These are phyloP conservation scores for Rhynchosporium graminicola DNA, from an alignment of 2,329 filamentous ascomycete species.

Conservation along the genomic window DNA sequence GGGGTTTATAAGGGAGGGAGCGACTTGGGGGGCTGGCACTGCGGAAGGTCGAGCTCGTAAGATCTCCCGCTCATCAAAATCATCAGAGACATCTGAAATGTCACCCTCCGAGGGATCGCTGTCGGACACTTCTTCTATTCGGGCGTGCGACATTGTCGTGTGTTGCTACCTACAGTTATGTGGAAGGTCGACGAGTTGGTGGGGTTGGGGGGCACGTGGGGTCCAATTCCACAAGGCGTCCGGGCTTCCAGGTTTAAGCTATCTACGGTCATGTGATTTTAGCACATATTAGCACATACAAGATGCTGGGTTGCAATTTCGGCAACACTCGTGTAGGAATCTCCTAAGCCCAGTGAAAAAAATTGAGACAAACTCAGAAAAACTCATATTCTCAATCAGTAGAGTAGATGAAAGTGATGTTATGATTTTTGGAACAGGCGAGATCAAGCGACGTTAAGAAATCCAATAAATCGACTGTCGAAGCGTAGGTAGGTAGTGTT, in stretches of 20 bases:
- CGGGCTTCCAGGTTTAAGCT: too few species aligned
- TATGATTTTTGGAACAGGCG: background rate
- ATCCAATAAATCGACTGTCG: background rate
- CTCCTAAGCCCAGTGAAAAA: conserved; percentile 17
- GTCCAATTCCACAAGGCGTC: background rate
- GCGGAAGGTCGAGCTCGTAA: conserved; percentile 31
- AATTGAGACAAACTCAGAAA: conserved; percentile 14
- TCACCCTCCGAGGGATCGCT: conserved; percentile 83
- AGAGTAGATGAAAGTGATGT: background rate
- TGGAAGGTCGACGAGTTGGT: conserved; percentile 21
- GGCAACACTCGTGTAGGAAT: conserved; percentile 22
- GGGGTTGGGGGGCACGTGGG: conserved; percentile 15
- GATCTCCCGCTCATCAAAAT: conserved; percentile 53
- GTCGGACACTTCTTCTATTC: conserved; percentile 83
- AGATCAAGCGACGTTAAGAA: background rate
- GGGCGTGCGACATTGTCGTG: conserved; percentile 74
- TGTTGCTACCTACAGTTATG: conserved; percentile 15
- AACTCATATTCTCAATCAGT: conserved; percentile 17
- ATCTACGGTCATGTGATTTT: too few species aligned
- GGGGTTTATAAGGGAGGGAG: conserved; percentile 34
- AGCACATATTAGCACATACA: conserved; percentile 19
- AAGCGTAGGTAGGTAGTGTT: background rate
- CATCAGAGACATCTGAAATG: conserved; percentile 63
- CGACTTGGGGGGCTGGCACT: conserved; percentile 13
- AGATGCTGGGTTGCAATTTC: conserved; percentile 18